phyloP scores from a whole-genome alignment of 164 flowering plant genomes.

The Brasenia schreberi region DNA sequence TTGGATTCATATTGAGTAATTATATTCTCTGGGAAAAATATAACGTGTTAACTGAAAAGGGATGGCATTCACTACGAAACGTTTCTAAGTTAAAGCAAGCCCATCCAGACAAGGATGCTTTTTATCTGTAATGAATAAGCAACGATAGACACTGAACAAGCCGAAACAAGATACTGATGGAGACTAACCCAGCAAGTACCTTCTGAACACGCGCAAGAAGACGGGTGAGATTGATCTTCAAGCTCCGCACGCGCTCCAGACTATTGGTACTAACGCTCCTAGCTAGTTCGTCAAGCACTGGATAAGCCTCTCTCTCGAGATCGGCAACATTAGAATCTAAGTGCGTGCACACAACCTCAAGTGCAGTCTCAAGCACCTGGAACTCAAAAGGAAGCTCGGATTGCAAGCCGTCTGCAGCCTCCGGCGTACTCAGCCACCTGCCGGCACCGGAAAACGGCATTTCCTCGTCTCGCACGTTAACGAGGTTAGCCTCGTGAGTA shows the following conservation, averaged over 20 bases:
- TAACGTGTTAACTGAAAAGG: too few species aligned
- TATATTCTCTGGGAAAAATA: too few species aligned
- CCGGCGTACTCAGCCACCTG: conserved; percentile 48
- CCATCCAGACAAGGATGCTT: too few species aligned
- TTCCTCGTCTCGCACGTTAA: too few species aligned
- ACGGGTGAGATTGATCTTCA: conserved; percentile 86
- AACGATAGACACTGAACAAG: too few species aligned
- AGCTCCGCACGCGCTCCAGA: conserved; percentile 75
- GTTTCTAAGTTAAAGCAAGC: too few species aligned
- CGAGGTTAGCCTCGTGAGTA: too few species aligned
- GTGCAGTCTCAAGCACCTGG: conserved; percentile 80
- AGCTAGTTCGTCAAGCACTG: conserved; percentile 80
- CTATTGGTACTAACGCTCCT: conserved; percentile 80
- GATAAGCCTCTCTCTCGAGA: conserved; percentile 73
- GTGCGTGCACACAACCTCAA: conserved; percentile 78
- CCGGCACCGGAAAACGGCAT: conserved; percentile 21
- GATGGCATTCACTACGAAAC: too few species aligned
- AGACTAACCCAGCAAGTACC: conserved; percentile 24
- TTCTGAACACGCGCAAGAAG: conserved; percentile 92
- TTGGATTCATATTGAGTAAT: too few species aligned
- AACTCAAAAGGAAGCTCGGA: conserved; percentile 89
- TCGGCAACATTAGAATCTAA: conserved; percentile 72
- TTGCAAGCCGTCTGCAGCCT: conserved; percentile 57
- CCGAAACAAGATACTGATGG: not conserved
- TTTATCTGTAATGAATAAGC: too few species aligned